Evolutionary conservation across 1,284 basidiomycete genomes (phyloP).

Genomic region (Ustilago cynodontis): DNA sequence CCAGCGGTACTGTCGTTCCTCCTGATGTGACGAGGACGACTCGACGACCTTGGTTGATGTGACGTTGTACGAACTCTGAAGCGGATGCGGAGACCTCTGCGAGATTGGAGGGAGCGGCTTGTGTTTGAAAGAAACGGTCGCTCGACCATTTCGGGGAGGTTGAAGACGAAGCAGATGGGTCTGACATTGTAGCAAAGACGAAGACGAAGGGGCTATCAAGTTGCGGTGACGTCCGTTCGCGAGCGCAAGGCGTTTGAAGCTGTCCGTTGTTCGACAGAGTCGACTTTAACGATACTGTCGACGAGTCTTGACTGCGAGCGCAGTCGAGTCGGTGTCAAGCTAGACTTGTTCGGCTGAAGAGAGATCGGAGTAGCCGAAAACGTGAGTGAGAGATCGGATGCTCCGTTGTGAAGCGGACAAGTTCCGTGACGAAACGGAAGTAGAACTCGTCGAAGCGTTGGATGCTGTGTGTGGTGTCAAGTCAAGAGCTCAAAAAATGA

Average conservation of each 20-base stretch:
- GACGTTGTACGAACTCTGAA: conserved; percentile 78
- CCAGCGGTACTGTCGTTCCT: conserved; percentile 67
- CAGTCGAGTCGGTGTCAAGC: too few relatives aligned
- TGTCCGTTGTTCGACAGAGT: not conserved
- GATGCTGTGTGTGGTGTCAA: not conserved
- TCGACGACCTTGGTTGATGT: conserved; percentile 77
- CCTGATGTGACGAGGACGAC: conserved; percentile 87
- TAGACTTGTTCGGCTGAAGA: too few relatives aligned
- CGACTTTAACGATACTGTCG: too few relatives aligned
- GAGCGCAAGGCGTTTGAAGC: not conserved
- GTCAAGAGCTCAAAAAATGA: not conserved
- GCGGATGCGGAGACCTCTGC: conserved; percentile 31
- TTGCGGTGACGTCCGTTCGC: too few relatives aligned
- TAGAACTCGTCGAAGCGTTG: not conserved
- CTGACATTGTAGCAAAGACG: conserved; percentile 25
- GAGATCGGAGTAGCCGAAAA: not conserved
- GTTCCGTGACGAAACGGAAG: not conserved
- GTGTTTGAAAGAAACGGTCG: conserved; percentile 61
- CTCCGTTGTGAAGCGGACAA: not conserved
- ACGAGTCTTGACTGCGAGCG: too few relatives aligned
- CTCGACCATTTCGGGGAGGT: conserved; percentile 46
- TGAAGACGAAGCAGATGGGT: conserved; percentile 28
- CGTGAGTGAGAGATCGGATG: not conserved
- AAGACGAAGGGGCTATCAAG: too few relatives aligned
- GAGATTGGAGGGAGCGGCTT: conserved; percentile 50